Conservation (phyloP, 2,329 filamentous ascomycete genomes). For the Ophiostoma novo-ulmi region DNA sequence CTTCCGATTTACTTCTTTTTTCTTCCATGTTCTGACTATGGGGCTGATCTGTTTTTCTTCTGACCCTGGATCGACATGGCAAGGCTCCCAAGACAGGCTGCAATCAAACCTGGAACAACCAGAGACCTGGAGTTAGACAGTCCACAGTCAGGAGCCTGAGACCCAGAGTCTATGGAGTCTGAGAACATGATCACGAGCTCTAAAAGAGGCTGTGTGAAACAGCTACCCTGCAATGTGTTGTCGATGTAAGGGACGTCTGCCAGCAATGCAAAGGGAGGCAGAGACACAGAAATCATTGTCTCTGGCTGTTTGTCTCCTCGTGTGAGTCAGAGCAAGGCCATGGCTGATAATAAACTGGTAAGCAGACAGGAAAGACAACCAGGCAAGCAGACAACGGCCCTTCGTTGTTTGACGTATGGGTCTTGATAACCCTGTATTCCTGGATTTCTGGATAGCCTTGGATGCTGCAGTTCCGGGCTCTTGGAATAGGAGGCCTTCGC, state of each 20-base stretch:
- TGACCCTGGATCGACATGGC: background rate
- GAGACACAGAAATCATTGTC: background rate
- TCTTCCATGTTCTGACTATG: background rate
- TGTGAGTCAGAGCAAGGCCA: background rate
- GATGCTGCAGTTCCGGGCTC: background rate
- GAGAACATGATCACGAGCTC: background rate
- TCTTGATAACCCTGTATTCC: background rate
- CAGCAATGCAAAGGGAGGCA: background rate
- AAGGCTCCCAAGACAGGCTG: slow-evolving; percentile 5
- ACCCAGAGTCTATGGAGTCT: background rate
- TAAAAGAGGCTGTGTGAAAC: background rate
- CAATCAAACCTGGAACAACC: slow-evolving; percentile 3
- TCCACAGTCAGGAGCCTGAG: background rate
- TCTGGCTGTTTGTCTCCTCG: background rate
- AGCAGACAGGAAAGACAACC: background rate
- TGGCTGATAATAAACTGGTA: background rate
- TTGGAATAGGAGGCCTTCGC: background rate
- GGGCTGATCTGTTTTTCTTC: background rate
- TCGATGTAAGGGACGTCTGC: slow-evolving; percentile 3
- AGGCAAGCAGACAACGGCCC: background rate
- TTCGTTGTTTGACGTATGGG: background rate
- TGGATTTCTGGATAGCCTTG: background rate
- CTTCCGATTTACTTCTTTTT: background rate
- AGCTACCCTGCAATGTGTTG: background rate
- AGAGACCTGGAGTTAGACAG: background rate